These are phyloP conservation scores for Leccinum fuscescens DNA, from an alignment of 1,284 basidiomycete genomes.

Conservation along the genomic window DNA sequence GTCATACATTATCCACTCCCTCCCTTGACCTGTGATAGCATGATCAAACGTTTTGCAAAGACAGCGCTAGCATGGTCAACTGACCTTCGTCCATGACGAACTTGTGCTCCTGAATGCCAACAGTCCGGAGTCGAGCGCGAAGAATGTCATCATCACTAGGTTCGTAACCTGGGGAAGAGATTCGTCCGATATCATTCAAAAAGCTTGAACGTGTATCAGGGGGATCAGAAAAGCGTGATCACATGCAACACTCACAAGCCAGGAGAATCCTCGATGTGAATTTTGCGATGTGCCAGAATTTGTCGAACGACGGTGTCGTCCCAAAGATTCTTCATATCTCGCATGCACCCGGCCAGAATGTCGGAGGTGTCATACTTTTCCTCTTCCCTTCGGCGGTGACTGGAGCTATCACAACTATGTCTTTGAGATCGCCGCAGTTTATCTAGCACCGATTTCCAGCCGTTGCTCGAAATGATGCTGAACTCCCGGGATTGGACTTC, in stretches of 20 bases:
- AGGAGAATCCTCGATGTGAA: constrained; percentile 59
- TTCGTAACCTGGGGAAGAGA: constrained; percentile 56
- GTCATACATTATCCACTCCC: constrained; percentile 70
- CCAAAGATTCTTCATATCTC: constrained; percentile 68
- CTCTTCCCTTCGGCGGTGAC: constrained; percentile 39
- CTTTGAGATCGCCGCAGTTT: constrained; percentile 37
- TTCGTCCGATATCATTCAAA: constrained; percentile 62
- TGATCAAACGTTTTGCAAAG: neutral
- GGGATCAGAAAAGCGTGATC: neutral
- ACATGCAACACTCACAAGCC: constrained; percentile 57
- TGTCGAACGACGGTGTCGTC: constrained; percentile 56
- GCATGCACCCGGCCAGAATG: constrained; percentile 56
- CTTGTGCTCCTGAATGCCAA: constrained; percentile 72
- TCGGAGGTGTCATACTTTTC: constrained; percentile 54
- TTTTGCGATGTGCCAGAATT: constrained; percentile 48
- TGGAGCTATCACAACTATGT: constrained; percentile 11
- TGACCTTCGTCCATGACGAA: constrained; percentile 66
- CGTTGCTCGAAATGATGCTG: constrained; percentile 55
- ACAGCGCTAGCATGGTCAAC: constrained; percentile 13
- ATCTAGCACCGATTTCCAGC: constrained; percentile 60
- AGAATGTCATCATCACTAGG: constrained; percentile 73
- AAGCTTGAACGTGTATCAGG: constrained; percentile 38
- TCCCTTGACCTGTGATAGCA: constrained; percentile 37
- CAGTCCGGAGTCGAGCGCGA: constrained; percentile 64
- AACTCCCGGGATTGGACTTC: constrained; percentile 41